Evolutionary conservation across 2,329 filamentous ascomycete species (phyloP).

Genomic region (Drechslera avenae): DNA sequence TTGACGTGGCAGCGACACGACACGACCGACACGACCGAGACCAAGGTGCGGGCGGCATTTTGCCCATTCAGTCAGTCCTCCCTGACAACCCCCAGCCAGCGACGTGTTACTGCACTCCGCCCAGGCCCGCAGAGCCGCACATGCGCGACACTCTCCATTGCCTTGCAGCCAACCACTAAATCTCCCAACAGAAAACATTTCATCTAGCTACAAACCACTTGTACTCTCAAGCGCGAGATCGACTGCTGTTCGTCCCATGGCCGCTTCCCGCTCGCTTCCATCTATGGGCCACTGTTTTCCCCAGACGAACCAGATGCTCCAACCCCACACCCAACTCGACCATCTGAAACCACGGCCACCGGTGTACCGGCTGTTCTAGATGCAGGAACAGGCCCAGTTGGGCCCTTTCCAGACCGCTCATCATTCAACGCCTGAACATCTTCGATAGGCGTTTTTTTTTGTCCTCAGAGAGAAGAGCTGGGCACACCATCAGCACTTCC

Average conservation of each 20-base stretch:
- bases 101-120: conserved; percentile 1
- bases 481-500: conserved; percentile 2
- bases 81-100: neutral
- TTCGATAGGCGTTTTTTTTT: neutral
- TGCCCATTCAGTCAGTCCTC: conserved; percentile 6
- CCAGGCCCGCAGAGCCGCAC: conserved; percentile 19
- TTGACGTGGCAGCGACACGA: conserved; percentile 12
- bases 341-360: conserved; percentile 17
- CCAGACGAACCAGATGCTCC: conserved; percentile 22
- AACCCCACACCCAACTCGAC: conserved; percentile 14
- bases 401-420: neutral
- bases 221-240: neutral
- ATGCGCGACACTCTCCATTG: neutral
- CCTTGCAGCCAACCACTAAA: conserved; percentile 9
- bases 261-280: conserved; percentile 15
- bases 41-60: conserved; percentile 10
- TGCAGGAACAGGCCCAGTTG: conserved; percentile 11
- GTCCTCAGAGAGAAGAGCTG: no score
- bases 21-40: conserved; percentile 2
- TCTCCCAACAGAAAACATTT: conserved; percentile 19
- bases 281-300: conserved; percentile 14
- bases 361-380: conserved; percentile 12
- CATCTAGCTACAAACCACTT: conserved; percentile 12
- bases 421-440: neutral
- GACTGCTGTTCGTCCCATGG: no score